Evolutionary conservation across 2,329 filamentous ascomycete species (phyloP).

Genomic region (Fusarium sp.): DNA sequence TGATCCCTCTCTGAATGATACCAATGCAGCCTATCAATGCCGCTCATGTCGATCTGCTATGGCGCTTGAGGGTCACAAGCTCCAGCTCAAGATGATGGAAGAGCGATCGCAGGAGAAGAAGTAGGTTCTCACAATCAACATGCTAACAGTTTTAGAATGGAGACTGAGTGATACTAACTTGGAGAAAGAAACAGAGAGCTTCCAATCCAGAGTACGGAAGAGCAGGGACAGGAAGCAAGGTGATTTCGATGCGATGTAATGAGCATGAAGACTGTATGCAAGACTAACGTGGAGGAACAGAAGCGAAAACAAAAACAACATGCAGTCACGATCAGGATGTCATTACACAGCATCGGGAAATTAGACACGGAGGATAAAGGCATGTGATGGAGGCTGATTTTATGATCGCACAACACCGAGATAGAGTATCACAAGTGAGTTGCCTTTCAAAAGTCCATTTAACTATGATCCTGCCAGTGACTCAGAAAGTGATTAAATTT

Average conservation of each 20-base stretch:
- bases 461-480: constrained; percentile 3
- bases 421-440: constrained; percentile 20
- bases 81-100: constrained; percentile 9
- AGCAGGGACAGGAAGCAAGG: background rate
- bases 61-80: background rate
- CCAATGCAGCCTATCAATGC: constrained; percentile 14
- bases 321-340: background rate
- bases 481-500: background rate
- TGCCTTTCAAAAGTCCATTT: constrained; percentile 5
- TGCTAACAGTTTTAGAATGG: background rate
- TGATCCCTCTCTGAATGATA: background rate
- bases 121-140: background rate
- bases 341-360: background rate
- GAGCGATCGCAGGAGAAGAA: background rate
- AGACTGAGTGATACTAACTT: background rate
- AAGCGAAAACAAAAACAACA: background rate
- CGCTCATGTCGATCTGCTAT: constrained; percentile 9
- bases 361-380: background rate
- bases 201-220: background rate
- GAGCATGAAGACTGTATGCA: background rate
- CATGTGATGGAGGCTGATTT: background rate
- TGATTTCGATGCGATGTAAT: background rate
- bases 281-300: background rate
- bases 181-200: background rate
- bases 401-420: constrained; percentile 8